Evolutionary conservation across 768 basidiomycete species (phyloP), one percentile per base, ranked within the genome.

Genomic region (Tricholoma furcatifolium): DNA sequence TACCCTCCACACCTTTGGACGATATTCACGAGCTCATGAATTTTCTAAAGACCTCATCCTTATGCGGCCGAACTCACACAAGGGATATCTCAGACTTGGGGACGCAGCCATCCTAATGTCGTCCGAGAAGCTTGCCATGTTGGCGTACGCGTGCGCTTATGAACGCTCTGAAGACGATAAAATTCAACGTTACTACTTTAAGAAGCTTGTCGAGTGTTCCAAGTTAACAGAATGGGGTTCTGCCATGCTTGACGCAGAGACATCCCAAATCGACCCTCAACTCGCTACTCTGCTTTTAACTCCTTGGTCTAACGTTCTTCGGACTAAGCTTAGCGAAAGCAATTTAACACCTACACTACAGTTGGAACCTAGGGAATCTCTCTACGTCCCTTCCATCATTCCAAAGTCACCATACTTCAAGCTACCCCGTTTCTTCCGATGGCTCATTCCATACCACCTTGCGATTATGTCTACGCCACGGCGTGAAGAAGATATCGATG

Each of bases 381-480:
- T 79, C 14, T 74, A 56, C 56, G 64, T 82, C 40, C 75, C 76
- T 10, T 49, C 42, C 17, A 27, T 40, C 21, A 31, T 9, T 11
- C 44, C 43, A 7, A 51, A 36, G 5, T 18, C 49, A 17, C 39
- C 58, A 0, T 70, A 68, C 39, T 71, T 69, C 55, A 75, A 74
- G 47, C 65, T 84, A 0, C 82, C 80, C 21, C 76, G 82, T 6
- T 84, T 80, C 65, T 84, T 85, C 62, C 73, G 82, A 9, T 86
- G 83, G 83, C 71, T 86, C 5, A 66, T 84, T 30, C 83, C 83
- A 5, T 79, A 75, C 60, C 72, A 78, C 47, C 61, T 84, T 24
- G 82, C 84, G 6, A 70, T 82, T 43, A 84, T 84, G 80, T 84
- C 83, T 0, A 83, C 79, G 0, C 83, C 82, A 1, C 70, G 77